Base-by-base conservation (phyloP, 148 eudicot species). In the Euryodendron excelsum region DNA sequence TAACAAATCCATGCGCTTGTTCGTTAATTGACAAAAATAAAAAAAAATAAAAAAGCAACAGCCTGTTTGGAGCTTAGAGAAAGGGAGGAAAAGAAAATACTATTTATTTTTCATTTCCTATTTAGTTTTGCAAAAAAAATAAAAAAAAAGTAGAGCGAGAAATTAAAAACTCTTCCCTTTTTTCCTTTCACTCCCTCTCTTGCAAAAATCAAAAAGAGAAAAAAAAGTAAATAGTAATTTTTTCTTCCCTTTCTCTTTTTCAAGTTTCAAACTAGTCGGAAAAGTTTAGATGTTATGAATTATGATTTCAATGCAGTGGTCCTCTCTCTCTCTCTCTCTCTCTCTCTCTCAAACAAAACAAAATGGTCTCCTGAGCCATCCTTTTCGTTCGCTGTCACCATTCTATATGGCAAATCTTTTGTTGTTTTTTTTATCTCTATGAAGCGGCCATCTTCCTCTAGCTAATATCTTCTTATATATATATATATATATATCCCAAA, bases 281-380 rank as follows among this genome's bases (percentile, higher is more conserved):
- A 37, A 18, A 41, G 10, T 20, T 27, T 47, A 15, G 56, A 20
- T 27, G 60, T 28, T 18, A 1, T 50, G 3, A 53, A 3, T 20
- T 53, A 53, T 72, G 48, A 36, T 56, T 53, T 12, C 47, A 34
- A 56, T 56, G 64, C 15, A 55, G 77, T 56, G 77, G 77, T 73
- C 77, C 77, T 73, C 65, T 36, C 5, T 12, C 56, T 39, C 9
- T 48, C 45, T 78, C 74, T 61, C 5, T n/a, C n/a, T n/a, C n/a
- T n/a, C n/a, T n/a, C 33, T 59, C 58, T 68, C 60, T 23, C 23
- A 55, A 18, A 58, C 65, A 6, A 56, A 66, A 53, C 75, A 75
- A 74, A 75, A 28, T 75, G 70, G 79, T 61, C 62, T 68, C 48
- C 0, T 15, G 79, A 69, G 62, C 62, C 78, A 76, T 80, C 75